Evolutionary conservation across 2,329 filamentous ascomycete genomes (phyloP), one percentile per base, ranked within the genome.

Genomic region (Penicillium sp.): DNA sequence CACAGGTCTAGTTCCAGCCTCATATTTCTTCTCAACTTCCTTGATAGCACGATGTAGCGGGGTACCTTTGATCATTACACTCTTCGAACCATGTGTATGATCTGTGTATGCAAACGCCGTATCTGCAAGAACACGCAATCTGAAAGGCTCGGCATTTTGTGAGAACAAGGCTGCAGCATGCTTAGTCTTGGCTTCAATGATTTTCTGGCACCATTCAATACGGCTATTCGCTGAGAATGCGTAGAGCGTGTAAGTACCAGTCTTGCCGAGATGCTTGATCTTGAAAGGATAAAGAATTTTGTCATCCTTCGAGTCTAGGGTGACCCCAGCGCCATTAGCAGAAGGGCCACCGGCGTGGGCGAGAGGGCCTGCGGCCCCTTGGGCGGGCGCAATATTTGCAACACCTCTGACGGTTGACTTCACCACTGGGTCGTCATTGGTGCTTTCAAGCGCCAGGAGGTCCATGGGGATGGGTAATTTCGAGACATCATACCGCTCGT

Each of bases 381-480:
- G 78, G 65, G 60, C 85, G 0, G 86, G 83, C 6, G 86, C 81
- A 11, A 88, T 82, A 28, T 87, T 71, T 26, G 76, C 84, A 55
- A 94, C 86, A 46, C 91, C 88, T 73, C 92, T 93, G 10, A 90
- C 83, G 1, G 86, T 83, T 2, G 85, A 88, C 75, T 95, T 96
- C 58, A 93, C 86, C 6, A 98, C 90, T 0, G 95, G 89, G 65
- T 97, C 92, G 66, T 99, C 96, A 67, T 94, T 92, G 68, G 91
- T 89, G 74, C 91, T 97, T 77, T 99, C 96, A 0, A 99, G 82
- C 53, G 96, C 91, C 28, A 99, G 82, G 2, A 99, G 83, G 69
- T 96, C 93, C 94, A 99, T 99, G 0, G 95, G 95, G 65, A 99
- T 97, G 6, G 91, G 92, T 77, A 96, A 84, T 76, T 96, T 93